Evolutionary conservation across 208 protist genomes (phyloP).

Genomic region (Acanthamoeba culbertsoni): DNA sequence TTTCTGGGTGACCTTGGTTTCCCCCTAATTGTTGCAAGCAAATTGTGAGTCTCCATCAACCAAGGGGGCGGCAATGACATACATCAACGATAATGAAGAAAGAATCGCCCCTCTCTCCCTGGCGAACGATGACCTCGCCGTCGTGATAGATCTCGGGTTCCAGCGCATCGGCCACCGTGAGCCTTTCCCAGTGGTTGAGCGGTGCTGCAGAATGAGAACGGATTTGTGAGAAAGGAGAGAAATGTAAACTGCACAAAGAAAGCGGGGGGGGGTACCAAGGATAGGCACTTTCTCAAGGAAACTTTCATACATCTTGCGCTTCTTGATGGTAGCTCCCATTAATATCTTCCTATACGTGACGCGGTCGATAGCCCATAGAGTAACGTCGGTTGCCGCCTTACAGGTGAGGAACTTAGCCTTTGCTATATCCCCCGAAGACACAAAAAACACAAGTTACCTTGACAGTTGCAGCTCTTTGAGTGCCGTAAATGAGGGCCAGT

Average conservation of each 20-base stretch:
- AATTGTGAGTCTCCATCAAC: too few relatives aligned
- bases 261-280: slow-evolving; percentile 37
- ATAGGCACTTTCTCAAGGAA: slow-evolving; percentile 81
- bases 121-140: slow-evolving; percentile 74
- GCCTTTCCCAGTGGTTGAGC: slow-evolving; percentile 1
- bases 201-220: slow-evolving; percentile 50
- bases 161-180: slow-evolving; percentile 77
- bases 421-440: background rate
- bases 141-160: slow-evolving; percentile 57
- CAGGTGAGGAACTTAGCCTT: background rate
- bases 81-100: slow-evolving; percentile 82
- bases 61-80: too few relatives aligned
- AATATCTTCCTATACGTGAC: slow-evolving; percentile 78
- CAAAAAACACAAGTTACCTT: slow-evolving; percentile 37
- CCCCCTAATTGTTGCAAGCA: too few relatives aligned
- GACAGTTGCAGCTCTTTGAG: slow-evolving; percentile 82
- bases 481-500: slow-evolving; percentile 83
- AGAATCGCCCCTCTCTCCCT: slow-evolving; percentile 80
- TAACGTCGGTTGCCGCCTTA: slow-evolving; percentile 62
- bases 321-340: slow-evolving; percentile 75
- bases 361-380: slow-evolving; percentile 82
- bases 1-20: background rate
- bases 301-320: slow-evolving; percentile 78
- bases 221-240: background rate
- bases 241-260: background rate